Conservation (phyloP, 352 stramenopile species). For the Pythium dissotocum region DNA sequence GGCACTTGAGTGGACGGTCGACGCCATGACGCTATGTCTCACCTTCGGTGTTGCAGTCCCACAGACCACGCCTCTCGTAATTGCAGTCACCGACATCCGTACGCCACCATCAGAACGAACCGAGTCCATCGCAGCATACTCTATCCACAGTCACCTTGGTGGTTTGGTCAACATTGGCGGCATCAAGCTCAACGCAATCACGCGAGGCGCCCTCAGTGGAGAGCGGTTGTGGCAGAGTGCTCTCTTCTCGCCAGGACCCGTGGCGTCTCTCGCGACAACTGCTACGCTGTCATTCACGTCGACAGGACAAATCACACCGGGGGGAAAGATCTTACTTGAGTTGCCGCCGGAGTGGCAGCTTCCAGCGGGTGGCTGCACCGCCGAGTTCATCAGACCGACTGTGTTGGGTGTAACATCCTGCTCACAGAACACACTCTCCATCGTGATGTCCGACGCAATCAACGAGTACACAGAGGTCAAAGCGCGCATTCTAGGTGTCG, state of each 20-base stretch:
- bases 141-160: slow-evolving; percentile 48
- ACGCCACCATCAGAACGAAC: slow-evolving; percentile 44
- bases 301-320: slow-evolving; percentile 37
- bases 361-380: slow-evolving; percentile 32
- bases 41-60: slow-evolving; percentile 27
- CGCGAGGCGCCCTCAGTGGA: slow-evolving; percentile 37
- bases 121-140: slow-evolving; percentile 18
- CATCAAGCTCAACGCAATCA: slow-evolving; percentile 38
- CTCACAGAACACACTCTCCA: slow-evolving; percentile 35
- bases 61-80: slow-evolving; percentile 39
- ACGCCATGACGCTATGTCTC: slow-evolving; percentile 33
- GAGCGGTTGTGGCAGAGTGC: slow-evolving; percentile 47
- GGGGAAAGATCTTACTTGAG: slow-evolving; percentile 38
- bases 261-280: slow-evolving; percentile 48
- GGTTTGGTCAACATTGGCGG: slow-evolving; percentile 46
- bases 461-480: slow-evolving; percentile 38
- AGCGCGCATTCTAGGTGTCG: slow-evolving; percentile 39
- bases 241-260: slow-evolving; percentile 45
- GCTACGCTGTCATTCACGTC: slow-evolving; percentile 43
- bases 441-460: slow-evolving; percentile 41
- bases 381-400: slow-evolving; percentile 36
- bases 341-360: slow-evolving; percentile 50
- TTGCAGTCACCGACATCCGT: slow-evolving; percentile 45
- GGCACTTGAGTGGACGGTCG: slow-evolving; percentile 2
- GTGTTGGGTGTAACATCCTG: slow-evolving; percentile 33